Evolutionary conservation across 1,284 basidiomycete genomes (phyloP).

Genomic region (Microbotryomycetes sp.): DNA sequence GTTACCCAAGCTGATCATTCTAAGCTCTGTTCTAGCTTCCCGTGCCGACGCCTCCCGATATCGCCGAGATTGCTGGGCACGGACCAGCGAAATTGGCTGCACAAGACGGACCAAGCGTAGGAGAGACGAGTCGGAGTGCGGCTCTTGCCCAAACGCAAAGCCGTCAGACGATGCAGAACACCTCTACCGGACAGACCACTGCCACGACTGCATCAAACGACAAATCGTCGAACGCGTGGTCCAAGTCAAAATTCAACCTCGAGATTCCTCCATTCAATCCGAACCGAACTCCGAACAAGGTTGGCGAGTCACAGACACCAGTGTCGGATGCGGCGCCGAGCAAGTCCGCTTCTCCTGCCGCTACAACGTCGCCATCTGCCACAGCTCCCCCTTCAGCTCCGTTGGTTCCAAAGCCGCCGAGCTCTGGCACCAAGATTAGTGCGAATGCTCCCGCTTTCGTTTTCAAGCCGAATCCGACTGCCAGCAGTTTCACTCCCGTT

Average conservation of each 20-base stretch:
- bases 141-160: too few relatives aligned
- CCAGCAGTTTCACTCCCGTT: conserved; percentile 36
- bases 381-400: conserved; percentile 3
- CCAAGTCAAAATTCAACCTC: conserved; percentile 58
- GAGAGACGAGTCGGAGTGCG: too few relatives aligned
- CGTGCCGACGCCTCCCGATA: conserved; percentile 86
- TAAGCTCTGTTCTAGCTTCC: conserved; percentile 56
- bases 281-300: conserved; percentile 33
- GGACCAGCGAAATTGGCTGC: conserved; percentile 34
- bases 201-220: background rate
- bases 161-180: too few relatives aligned
- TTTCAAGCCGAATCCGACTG: conserved; percentile 37
- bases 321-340: conserved; percentile 10
- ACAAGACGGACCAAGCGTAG: conserved; percentile 41
- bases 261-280: conserved; percentile 89
- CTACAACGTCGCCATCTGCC: conserved; percentile 15
- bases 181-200: too few relatives aligned
- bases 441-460: conserved; percentile 38
- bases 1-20: background rate
- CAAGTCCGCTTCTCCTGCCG: background rate
- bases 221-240: conserved; percentile 49
- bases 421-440: conserved; percentile 34
- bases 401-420: background rate
- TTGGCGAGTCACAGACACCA: background rate
- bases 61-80: conserved; percentile 67